Evolutionary conservation across 495 filamentous ascomycete genomes (phyloP), one percentile per base, ranked within the genome.

Genomic region (Halenospora varia): DNA sequence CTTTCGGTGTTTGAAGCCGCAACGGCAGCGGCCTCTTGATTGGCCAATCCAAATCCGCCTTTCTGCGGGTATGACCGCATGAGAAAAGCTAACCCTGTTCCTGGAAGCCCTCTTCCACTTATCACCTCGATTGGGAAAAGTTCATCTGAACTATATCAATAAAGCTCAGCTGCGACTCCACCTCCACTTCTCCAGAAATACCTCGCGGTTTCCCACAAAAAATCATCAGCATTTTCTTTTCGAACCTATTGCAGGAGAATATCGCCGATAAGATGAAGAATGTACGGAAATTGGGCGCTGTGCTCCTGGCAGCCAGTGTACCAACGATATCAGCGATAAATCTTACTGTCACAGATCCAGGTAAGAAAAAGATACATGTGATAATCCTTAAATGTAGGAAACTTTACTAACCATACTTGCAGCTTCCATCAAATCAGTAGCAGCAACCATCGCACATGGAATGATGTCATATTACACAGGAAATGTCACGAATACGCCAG

Each of bases 401-500:
- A 11, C 4, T 50, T 18, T 15, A 22, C 56, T 53, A 47, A 53
- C 23, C 17, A 10, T 39, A 17, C 26, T 13, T 18, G 10, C 52
- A 66, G 64, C 17, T 50, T 64, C 64, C 8, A 64, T 67, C 25
- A 64, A 60, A 40, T 47, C 49, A 29, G 55, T 53, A 3, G 52
- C 64, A 2, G 54, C 55, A 29, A 62, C 48, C 13, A 50, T 67
- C 11, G 64, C 64, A 25, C 59, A 64, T 50, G 59, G 55, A 10
- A 42, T 67, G 22, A 57, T 67, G 53, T 62, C 35, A 17, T 66
- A 61, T 40, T 91, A 91, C 61, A 87, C 82, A 2, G 88, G 88
- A 11, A 85, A 87, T 70, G 73, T 81, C 40, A 85, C 87, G 0
- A 86, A 82, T 45, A 85, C 87, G 0, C 86, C 86, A 25, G 80